phyloP scores from a whole-genome alignment of 1,284 basidiomycete species.

The Melampsora abietis-canadensis region DNA sequence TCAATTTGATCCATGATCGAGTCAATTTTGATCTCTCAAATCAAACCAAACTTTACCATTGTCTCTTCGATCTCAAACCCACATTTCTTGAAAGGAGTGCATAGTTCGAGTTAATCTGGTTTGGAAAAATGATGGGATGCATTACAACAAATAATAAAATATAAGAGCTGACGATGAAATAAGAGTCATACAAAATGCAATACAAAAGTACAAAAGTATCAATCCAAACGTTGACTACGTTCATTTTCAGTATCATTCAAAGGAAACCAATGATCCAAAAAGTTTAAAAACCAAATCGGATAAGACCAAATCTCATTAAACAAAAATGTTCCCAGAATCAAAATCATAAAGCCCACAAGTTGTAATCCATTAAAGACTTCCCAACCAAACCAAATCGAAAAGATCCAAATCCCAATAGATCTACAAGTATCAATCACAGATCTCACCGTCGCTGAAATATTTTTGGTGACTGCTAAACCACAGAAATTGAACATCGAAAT shows the following conservation, averaged over 20 bases:
- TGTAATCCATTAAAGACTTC: slow-evolving; percentile 84
- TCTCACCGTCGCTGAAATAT: slow-evolving; percentile 81
- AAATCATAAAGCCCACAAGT: slow-evolving; percentile 77
- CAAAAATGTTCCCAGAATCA: slow-evolving; percentile 67
- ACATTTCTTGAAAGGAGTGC: no score
- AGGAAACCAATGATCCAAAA: not conserved
- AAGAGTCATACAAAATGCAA: no score
- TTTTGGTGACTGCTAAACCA: slow-evolving; percentile 83
- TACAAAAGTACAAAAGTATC: no score
- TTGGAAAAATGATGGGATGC: no score
- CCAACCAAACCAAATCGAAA: slow-evolving; percentile 86
- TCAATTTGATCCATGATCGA: no score
- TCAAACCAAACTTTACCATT: no score
- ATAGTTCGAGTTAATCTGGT: no score
- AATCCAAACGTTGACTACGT: not conserved
- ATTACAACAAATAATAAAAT: no score
- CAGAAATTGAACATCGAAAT: slow-evolving; percentile 97
- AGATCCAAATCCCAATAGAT: slow-evolving; percentile 85
- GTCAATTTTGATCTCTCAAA: no score
- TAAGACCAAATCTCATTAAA: slow-evolving; percentile 28
- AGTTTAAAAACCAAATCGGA: slow-evolving; percentile 16
- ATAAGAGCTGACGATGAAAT: no score
- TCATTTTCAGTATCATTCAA: not conserved
- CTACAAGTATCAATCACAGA: slow-evolving; percentile 90
- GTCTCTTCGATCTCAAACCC: no score